Base-by-base conservation (phyloP, 257 asterid genomes). In the Pogostemon cablin region DNA sequence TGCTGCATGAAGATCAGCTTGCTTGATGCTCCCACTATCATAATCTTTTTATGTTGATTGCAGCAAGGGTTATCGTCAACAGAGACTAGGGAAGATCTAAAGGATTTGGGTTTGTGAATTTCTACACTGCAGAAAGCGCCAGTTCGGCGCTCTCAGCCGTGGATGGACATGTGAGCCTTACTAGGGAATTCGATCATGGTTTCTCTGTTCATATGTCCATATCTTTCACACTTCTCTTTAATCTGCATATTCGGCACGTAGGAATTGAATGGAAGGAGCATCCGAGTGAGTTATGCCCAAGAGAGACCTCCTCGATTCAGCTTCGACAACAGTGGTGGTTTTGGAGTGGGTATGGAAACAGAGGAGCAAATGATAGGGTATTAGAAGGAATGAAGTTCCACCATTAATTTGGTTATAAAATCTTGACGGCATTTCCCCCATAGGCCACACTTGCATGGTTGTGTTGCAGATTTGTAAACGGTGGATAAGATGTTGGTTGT, bases 21-120 rank as follows among this genome's bases (percentile, higher is more conserved):
- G 4, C 17, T 15, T 15, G 17, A 15, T 15, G 17, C 53, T 47
- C 39, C 32, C 44, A n/a, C 46, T 42, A 44, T 7, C 8, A 32
- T 42, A 15, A 42, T 5, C 6, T 9, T 43, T 10, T 4, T 39
- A 7, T 39, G 20, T 48, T 60, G 56, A 53, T 62, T 25, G 48
- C 91, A 93, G 96, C 97, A 7, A 81, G 62, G 75, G 93, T 93
- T 37, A 87, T 93, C 67, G 74, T 73, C 1, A 95, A 91, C 66
- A 85, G 98, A 76, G 96, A 90, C 60, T 67, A 88, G 0, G 96
- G 96, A 61, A 87, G 81, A 71, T 93, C 97, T 0, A 86, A 80
- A 77, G 96, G 98, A 52, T 88, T 90, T 65, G 98, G 98, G 6
- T 93, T 93, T 38, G 96, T 93, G 77, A 85, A 75, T 78, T 93